Percentiles rank a stretch among this genome's conserved stretches.
Conservation (phyloP, 2,329 filamentous ascomycete genomes). For the Hymenoscyphus fructigenus region DNA sequence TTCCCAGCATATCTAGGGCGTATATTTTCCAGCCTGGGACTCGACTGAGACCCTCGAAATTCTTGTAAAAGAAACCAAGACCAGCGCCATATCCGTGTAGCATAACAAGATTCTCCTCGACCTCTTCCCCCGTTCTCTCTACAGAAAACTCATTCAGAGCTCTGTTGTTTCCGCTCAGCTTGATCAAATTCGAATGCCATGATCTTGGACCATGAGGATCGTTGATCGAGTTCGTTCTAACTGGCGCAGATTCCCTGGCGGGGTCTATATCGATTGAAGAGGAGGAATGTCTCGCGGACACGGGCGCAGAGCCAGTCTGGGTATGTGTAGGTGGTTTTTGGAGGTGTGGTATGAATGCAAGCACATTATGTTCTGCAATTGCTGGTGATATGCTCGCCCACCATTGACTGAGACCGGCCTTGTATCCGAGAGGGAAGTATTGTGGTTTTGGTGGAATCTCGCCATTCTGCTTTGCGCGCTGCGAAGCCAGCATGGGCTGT, state of each 20-base stretch:
- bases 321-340: conserved; percentile 59
- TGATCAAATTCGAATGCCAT: conserved; percentile 84
- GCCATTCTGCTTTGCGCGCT: conserved; percentile 42
- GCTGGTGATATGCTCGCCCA: conserved; percentile 84
- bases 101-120: conserved; percentile 88
- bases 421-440: conserved; percentile 86
- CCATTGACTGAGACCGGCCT: conserved; percentile 91
- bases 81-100: conserved; percentile 96
- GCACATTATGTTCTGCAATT: conserved; percentile 82
- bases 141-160: conserved; percentile 64
- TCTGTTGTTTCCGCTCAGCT: conserved; percentile 80
- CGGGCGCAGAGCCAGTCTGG: conserved; percentile 55
- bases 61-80: conserved; percentile 97
- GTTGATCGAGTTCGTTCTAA: conserved; percentile 49
- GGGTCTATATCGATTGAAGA: conserved; percentile 37
- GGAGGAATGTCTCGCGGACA: conserved; percentile 42
- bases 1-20: conserved; percentile 90
- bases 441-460: conserved; percentile 32
- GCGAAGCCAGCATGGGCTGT: conserved; percentile 48
- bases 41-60: conserved; percentile 85
- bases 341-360: conserved; percentile 82
- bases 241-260: conserved; percentile 40
- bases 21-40: conserved; percentile 83
- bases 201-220: conserved; percentile 83
- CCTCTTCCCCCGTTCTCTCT: conserved; percentile 69